Conservation (phyloP, 2,329 filamentous ascomycete genomes). For the Colletotrichum sp. region DNA sequence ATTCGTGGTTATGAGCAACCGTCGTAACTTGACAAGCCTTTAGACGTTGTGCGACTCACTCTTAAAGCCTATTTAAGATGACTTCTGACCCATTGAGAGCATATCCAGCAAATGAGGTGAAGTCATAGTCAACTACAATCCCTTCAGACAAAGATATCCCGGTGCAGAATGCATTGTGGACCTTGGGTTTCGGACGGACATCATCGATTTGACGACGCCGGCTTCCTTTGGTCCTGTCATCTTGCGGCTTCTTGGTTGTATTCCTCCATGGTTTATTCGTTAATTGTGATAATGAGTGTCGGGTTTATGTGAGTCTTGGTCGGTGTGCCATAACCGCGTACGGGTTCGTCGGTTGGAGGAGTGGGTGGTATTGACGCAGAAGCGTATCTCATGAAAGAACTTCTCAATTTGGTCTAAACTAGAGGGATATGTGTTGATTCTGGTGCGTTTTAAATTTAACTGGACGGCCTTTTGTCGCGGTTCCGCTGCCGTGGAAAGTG, state of each 20-base stretch:
- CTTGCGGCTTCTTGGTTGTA: not conserved
- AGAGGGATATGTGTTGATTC: no score
- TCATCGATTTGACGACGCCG: rapidly evolving
- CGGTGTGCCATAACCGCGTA: no score
- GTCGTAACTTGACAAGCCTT: not conserved
- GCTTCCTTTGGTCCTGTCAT: not conserved
- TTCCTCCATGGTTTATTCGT: not conserved
- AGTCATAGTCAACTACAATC: no score
- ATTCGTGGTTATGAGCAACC: not conserved
- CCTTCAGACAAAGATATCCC: not conserved
- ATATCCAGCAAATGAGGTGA: not conserved
- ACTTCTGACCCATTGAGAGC: not conserved
- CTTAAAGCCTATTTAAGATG: not conserved
- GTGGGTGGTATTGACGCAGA: no score
- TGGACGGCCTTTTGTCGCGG: not conserved
- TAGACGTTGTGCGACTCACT: rapidly evolving
- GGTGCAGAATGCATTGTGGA: not conserved
- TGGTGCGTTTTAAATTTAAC: no score
- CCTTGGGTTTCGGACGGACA: not conserved
- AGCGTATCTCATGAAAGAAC: no score
- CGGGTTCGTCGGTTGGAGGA: no score
- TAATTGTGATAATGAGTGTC: no score
- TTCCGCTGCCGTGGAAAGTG: not conserved
- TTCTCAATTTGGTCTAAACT: no score
- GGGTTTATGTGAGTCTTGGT: no score